phyloP scores from a whole-genome alignment of 345 rosid genomes.

The Sonneratia caseolaris region DNA sequence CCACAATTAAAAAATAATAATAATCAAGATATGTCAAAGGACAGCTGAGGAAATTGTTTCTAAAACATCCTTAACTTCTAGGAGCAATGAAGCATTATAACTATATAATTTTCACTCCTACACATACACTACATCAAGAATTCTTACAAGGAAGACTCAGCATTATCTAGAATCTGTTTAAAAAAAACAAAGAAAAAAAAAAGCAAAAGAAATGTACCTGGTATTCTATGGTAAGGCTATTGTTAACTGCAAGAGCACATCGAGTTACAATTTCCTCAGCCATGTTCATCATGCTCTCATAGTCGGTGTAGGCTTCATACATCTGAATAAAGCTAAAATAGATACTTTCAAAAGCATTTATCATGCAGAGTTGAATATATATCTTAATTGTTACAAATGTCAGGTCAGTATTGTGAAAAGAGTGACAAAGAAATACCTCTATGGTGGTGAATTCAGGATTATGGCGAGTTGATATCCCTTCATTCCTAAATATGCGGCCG shows the following conservation, averaged over 20 bases:
- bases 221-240: constrained; percentile 67
- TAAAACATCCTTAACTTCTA: background rate
- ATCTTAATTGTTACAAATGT: background rate
- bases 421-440: constrained; percentile 46
- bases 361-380: background rate
- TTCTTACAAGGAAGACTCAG: constrained; percentile 4
- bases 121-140: background rate
- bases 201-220: constrained; percentile 36
- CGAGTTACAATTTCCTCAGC: constrained; percentile 73
- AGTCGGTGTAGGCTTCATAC: constrained; percentile 93
- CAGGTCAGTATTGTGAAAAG: background rate
- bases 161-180: background rate
- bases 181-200: background rate
- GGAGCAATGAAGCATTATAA: background rate
- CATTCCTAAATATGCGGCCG: constrained; percentile 93
- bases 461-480: constrained; percentile 92
- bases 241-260: constrained; percentile 74
- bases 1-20: constrained; percentile 13
- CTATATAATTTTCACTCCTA: background rate
- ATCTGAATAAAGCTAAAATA: constrained; percentile 36
- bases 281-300: constrained; percentile 86
- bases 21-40: background rate
- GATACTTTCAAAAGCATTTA: background rate
- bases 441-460: constrained; percentile 97
- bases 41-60: background rate